Conservation (phyloP, 352 stramenopile genomes). For the Pythium inflatum region DNA sequence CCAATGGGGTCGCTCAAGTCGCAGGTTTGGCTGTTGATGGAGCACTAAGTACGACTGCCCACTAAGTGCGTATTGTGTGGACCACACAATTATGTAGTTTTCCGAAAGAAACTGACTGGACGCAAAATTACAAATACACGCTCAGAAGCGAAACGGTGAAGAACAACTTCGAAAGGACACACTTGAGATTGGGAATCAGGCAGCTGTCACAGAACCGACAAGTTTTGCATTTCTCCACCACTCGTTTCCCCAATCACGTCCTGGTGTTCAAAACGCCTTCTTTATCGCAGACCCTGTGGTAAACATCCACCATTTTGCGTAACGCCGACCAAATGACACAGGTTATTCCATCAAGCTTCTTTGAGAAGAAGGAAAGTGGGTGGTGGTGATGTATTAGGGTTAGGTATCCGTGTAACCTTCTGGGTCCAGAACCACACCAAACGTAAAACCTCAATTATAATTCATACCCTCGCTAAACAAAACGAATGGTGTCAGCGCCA, state of each 20-base stretch:
- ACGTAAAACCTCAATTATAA: conserved; percentile 16
- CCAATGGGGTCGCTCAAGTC: conserved; percentile 33
- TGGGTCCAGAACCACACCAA: neutral
- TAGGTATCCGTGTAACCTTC: conserved; percentile 21
- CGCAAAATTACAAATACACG: conserved; percentile 25
- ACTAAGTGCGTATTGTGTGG: neutral
- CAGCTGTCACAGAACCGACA: conserved; percentile 16
- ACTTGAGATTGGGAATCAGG: neutral
- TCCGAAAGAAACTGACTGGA: conserved; percentile 19
- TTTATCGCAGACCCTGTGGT: no score
- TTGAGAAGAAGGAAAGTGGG: conserved; percentile 31
- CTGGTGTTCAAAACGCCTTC: no score
- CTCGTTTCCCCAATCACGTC: conserved; percentile 10
- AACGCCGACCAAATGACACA: no score
- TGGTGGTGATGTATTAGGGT: conserved; percentile 29
- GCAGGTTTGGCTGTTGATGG: no score
- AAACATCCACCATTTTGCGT: no score
- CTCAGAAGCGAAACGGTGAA: no score
- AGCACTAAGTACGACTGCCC: no score
- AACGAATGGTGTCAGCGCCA: no score
- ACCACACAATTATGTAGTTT: conserved; percentile 4
- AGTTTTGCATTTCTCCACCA: conserved; percentile 11
- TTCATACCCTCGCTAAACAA: no score
- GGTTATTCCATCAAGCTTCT: no score
- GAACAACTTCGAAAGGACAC: neutral